Base-by-base conservation (phyloP, 176 grass and related monocot species). In the Otatea glauca region DNA sequence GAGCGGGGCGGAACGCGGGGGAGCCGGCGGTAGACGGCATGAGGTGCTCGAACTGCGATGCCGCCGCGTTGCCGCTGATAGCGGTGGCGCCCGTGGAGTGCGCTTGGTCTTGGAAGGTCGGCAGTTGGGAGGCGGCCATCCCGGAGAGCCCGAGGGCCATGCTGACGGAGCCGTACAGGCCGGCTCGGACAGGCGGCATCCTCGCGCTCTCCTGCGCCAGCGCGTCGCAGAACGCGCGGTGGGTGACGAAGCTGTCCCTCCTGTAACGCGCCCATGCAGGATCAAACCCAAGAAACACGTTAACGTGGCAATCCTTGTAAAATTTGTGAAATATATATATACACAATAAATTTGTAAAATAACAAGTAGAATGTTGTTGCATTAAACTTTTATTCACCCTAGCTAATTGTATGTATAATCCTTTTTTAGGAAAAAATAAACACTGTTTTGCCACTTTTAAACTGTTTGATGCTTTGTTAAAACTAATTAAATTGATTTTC, bases 211-310 rank as follows among this genome's bases (percentile, higher is more conserved):
- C 94, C 83, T 97, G 94, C n/a, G 94, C 92, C 41, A 97, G 11
- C 14, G 94, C 94, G 62, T 97, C 92, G 72, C 92, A 97, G 84
- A 97, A 97, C 21, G 94, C 94, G 17, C 92, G 83, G 83, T 97
- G 94, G 12, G 94, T 97, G 85, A 97, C 94, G 85, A 97, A 97
- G 88, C 94, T 97, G 64, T 97, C 94, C 76, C 94, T 89, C 86
- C 94, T 97, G 91, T 39, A 86, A 25, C 56, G 20, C 17, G 10
- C n/a, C 23, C 9, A 61, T 61, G n/a, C n/a, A 61, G 1, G n/a
- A 9, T 61, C n/a, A 61, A 3, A 37, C 47, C 41, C 20, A 9
- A 43, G 6, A 42, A 64, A 49, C 12, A 50, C 5, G 0, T 64
- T 67, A 27, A 39, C 10, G 4, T 38, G 29, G 7, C 27, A 51